Conservation (phyloP, 2,329 filamentous ascomycete genomes). For the Beauveria varroae region DNA sequence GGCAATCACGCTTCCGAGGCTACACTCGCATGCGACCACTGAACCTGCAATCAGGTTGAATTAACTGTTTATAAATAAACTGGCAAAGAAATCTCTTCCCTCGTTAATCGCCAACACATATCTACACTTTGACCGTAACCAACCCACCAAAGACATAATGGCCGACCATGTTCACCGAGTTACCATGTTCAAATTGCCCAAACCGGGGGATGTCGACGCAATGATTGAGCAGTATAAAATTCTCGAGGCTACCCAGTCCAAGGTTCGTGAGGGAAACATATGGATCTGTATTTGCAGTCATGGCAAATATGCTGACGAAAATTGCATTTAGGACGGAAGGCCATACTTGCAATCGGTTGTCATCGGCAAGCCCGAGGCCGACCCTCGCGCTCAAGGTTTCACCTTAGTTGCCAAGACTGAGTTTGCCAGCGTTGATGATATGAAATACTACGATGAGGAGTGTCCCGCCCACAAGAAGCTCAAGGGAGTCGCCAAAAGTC, state of each 20-base stretch:
- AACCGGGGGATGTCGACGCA: slow-evolving; percentile 33
- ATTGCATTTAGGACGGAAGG: slow-evolving; percentile 52
- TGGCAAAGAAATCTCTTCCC: not conserved
- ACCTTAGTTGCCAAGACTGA: slow-evolving; percentile 56
- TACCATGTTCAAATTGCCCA: slow-evolving; percentile 47
- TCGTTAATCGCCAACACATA: not conserved
- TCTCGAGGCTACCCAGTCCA: slow-evolving; percentile 32
- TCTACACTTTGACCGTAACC: not conserved
- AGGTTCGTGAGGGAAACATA: slow-evolving; percentile 27
- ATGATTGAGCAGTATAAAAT: slow-evolving; percentile 38
- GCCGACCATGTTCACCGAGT: slow-evolving; percentile 37
- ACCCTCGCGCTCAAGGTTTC: slow-evolving; percentile 57
- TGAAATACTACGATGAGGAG: slow-evolving; percentile 60
- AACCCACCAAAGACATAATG: slow-evolving; percentile 19
- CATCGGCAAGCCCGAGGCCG: slow-evolving; percentile 46
- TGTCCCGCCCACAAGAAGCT: slow-evolving; percentile 36
- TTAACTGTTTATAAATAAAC: not conserved
- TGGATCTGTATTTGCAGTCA: not conserved
- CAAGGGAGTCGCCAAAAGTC: slow-evolving; percentile 27
- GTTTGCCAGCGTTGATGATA: slow-evolving; percentile 58
- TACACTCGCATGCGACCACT: too few relatives aligned
- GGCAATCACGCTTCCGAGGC: not conserved
- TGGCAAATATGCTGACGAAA: not conserved
- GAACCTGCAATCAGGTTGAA: not conserved
- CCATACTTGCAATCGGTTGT: slow-evolving; percentile 57